Conservation (phyloP, 768 basidiomycete species). For the Sporobolomyces phaffii region DNA sequence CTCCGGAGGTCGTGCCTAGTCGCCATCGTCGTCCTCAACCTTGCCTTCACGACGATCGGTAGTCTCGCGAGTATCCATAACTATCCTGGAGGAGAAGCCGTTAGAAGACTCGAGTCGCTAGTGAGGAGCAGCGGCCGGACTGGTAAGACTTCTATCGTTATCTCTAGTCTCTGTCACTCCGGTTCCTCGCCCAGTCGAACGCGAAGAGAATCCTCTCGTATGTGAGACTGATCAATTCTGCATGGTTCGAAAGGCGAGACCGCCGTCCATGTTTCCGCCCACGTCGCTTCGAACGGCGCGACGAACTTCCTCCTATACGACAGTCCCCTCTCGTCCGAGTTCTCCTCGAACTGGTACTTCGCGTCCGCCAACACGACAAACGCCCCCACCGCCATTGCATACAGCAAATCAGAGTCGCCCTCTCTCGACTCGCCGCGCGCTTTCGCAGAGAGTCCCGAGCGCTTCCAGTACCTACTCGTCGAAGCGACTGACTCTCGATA, state of each 20-base stretch:
- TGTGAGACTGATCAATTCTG: slow-evolving; percentile 12
- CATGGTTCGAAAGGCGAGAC: slow-evolving; percentile 45
- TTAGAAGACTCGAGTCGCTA: slow-evolving; percentile 57
- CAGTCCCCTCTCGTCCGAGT: slow-evolving; percentile 37
- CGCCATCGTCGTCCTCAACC: slow-evolving; percentile 54
- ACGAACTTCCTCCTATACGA: slow-evolving; percentile 67
- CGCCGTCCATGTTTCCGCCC: slow-evolving; percentile 73
- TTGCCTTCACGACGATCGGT: slow-evolving; percentile 54
- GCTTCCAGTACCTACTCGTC: slow-evolving; percentile 5
- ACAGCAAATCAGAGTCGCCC: slow-evolving; percentile 61
- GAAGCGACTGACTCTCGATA: background rate
- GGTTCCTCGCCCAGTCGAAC: too few relatives aligned
- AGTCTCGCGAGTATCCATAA: slow-evolving; percentile 63
- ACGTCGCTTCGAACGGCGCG: slow-evolving; percentile 83
- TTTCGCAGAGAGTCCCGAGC: background rate
- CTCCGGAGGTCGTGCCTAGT: slow-evolving; percentile 45
- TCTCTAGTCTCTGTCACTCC: too few relatives aligned
- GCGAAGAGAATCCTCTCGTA: too few relatives aligned
- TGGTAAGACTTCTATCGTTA: too few relatives aligned
- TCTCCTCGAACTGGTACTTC: slow-evolving; percentile 33
- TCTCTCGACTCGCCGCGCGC: slow-evolving; percentile 33
- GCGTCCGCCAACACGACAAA: background rate
- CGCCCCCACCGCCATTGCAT: slow-evolving; percentile 49
- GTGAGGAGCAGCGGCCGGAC: background rate
- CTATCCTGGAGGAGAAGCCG: slow-evolving; percentile 81